Conservation (phyloP, 768 basidiomycete genomes). For the Gymnopilus junonius region DNA sequence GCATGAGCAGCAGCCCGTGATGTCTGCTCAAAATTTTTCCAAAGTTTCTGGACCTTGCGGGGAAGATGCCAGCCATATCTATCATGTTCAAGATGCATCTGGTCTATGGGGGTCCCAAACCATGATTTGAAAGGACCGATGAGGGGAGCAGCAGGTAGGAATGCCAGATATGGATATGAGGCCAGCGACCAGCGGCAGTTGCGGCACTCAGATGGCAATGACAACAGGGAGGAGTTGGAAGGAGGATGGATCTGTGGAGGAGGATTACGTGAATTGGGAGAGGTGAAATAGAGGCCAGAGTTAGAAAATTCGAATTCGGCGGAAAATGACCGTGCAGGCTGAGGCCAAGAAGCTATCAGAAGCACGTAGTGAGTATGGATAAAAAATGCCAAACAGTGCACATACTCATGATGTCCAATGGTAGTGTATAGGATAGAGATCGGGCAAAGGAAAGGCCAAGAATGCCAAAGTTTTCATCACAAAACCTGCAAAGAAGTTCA, state of each 20-base stretch:
- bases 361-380: no score
- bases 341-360: neutral
- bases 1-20: neutral
- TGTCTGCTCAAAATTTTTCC: constrained; percentile 12
- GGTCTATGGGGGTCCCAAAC: neutral
- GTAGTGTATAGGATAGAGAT: no score
- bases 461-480: neutral
- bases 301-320: neutral
- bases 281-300: neutral
- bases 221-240: no score
- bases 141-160: neutral
- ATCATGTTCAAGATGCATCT: neutral
- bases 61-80: constrained; percentile 9
- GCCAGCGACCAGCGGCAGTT: neutral
- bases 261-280: neutral
- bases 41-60: constrained; percentile 2
- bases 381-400: neutral
- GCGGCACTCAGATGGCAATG: neutral
- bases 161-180: neutral
- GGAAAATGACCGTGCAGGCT: neutral
- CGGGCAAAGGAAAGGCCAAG: neutral
- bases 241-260: neutral
- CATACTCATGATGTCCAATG: neutral
- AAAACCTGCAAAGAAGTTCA: no score
- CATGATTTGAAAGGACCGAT: neutral